These are phyloP conservation scores for Boletus huronensis DNA, from an alignment of 768 basidiomycete species.

Conservation along the genomic window DNA sequence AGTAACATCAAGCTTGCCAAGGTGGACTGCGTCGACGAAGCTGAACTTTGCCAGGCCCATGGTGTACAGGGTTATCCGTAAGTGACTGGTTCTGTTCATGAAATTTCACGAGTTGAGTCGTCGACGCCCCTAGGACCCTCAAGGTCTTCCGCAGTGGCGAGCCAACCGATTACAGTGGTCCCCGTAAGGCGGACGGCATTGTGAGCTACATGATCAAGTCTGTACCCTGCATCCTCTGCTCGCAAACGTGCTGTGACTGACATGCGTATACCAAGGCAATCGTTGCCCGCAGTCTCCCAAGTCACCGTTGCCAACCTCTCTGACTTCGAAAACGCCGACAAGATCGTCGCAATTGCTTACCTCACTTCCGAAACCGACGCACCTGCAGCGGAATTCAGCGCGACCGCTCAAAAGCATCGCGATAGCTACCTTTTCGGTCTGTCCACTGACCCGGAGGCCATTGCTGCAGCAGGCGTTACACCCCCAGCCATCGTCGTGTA, in stretches of 20 bases:
- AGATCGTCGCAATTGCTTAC: conserved; percentile 87
- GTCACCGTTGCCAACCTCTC: conserved; percentile 74
- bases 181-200: conserved; percentile 94
- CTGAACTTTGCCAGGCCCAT: conserved; percentile 84
- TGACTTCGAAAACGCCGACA: conserved; percentile 87
- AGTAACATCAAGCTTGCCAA: conserved; percentile 90
- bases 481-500: conserved; percentile 89
- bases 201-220: conserved; percentile 96
- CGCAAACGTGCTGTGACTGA: conserved; percentile 1
- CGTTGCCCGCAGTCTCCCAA: conserved; percentile 86
- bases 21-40: conserved; percentile 94
- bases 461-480: conserved; percentile 67
- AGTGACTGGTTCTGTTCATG: conserved; percentile 29
- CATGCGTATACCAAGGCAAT: conserved; percentile 54
- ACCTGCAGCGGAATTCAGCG: conserved; percentile 71
- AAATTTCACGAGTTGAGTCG: neutral
- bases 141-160: conserved; percentile 90
- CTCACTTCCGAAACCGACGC: conserved; percentile 67
- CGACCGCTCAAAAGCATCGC: conserved; percentile 80
- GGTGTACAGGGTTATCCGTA: conserved; percentile 95
- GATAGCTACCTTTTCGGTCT: conserved; percentile 94
- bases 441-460: conserved; percentile 65
- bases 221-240: conserved; percentile 22
- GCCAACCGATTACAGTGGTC: conserved; percentile 77
- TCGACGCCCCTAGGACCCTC: conserved; percentile 51